phyloP scores from a whole-genome alignment of 2,329 filamentous ascomycete species.

The Paecilomyces niveus region DNA sequence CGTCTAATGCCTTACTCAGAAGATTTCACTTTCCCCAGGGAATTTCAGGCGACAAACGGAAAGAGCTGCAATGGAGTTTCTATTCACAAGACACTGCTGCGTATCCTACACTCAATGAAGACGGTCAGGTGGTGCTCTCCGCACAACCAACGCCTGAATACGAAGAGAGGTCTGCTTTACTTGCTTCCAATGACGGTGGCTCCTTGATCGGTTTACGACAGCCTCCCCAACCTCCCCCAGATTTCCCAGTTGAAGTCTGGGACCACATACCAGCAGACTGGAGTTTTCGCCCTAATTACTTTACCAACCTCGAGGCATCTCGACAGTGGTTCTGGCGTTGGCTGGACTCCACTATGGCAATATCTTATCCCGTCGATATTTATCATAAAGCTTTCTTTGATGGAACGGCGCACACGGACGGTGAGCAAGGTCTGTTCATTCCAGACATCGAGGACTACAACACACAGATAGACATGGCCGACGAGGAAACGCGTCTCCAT shows the following conservation, averaged over 20 bases:
- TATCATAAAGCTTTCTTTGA: slow-evolving; percentile 25
- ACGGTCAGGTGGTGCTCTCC: slow-evolving; percentile 7
- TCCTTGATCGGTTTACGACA: not conserved
- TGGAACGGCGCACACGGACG: slow-evolving; percentile 23
- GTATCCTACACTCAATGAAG: slow-evolving; percentile 9
- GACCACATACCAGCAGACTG: slow-evolving; percentile 12
- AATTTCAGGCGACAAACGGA: not conserved
- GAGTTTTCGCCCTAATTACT: slow-evolving; percentile 16
- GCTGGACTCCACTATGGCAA: slow-evolving; percentile 15
- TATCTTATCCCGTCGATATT: slow-evolving; percentile 15
- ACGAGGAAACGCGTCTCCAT: slow-evolving; percentile 20
- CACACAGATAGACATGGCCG: slow-evolving; percentile 10
- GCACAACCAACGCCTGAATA: slow-evolving; percentile 8
- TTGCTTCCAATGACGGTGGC: not conserved
- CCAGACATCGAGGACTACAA: slow-evolving; percentile 10
- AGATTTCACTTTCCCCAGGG: not conserved
- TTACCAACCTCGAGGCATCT: slow-evolving; percentile 9
- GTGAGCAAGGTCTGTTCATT: slow-evolving; percentile 16
- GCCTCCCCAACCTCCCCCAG: not conserved
- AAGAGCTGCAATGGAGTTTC: slow-evolving; percentile 5
- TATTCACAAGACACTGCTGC: slow-evolving; percentile 9
- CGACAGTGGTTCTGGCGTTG: slow-evolving; percentile 14
- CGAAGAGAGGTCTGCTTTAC: not conserved
- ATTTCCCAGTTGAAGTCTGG: slow-evolving; percentile 1
- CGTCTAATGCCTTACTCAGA: not conserved